Evolutionary conservation across 2,329 filamentous ascomycete species (phyloP), one percentile per base, ranked within the genome.

Genomic region (Neonectria sp.): DNA sequence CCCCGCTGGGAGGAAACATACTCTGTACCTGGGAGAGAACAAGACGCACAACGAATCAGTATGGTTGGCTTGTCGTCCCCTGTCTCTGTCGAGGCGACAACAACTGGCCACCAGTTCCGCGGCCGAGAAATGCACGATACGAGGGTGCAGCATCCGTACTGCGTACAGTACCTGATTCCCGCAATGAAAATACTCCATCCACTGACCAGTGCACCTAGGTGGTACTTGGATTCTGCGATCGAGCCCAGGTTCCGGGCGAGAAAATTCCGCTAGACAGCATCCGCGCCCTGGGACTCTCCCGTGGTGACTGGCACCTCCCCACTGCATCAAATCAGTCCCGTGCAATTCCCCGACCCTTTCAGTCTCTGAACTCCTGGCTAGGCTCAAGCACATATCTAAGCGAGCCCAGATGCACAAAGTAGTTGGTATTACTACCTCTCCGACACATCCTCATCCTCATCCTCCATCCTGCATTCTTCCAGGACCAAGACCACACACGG

Each of bases 241-340:
- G 40, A 55, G 33, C 55, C 55, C 15, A 46, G 55, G 52, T 53
- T 45, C 55, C 21, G 29, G 46, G 25, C 13, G 40, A 43, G 13
- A 57, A 46, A 53, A n/a, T n/a, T 29, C 31, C 24, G 25, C 37
- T 45, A 24, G 45, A 53, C 35, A n/a, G 45, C 43, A 67, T 68
- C 66, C 63, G 68, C 61, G 70, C 63, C 56, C 60, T 67, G 64
- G 52, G 63, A 51, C 70, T 71, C 64, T 63, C 9, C 8, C 15
- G n/a, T 13, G 69, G 57, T 68, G 71, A 75, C 68, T 68, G 63
- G 67, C 60, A 75, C 66, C 69, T 70, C 60, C 58, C 63, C 63
- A 63, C 63, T 61, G 46, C 61, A 63, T 67, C 68, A 63, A 74
- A 74, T 69, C 70, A 68, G 73, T 48, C 51, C 68, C 51, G 56